Percentiles rank a stretch among this genome's conserved stretches.
These are phyloP conservation scores for Fusarium neocosmosporiellum DNA, from an alignment of 2,329 filamentous ascomycete genomes.

Conservation along the genomic window DNA sequence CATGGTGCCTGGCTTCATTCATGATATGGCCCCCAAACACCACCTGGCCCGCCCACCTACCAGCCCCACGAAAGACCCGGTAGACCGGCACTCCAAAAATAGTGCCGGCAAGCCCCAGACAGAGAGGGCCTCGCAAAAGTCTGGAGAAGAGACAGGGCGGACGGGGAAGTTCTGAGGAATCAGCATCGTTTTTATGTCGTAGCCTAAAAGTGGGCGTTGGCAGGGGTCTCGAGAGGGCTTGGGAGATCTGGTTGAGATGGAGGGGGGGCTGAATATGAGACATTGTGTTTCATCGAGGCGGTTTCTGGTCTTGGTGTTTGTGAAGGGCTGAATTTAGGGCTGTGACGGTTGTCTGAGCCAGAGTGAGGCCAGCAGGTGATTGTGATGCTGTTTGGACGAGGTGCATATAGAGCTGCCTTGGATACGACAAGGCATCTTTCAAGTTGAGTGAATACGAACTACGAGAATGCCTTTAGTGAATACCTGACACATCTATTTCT, in stretches of 20 bases:
- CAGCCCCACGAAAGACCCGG: neutral
- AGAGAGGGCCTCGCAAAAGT: neutral
- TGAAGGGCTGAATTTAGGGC: neutral
- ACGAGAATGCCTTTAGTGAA: neutral
- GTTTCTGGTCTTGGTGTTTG: neutral
- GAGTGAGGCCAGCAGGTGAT: neutral
- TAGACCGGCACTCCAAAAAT: neutral
- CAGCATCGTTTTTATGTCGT: conserved; percentile 27
- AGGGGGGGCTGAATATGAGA: neutral
- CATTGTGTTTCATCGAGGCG: neutral
- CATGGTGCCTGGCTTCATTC: neutral
- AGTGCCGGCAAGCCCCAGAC: neutral
- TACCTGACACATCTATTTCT: neutral
- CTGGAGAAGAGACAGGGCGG: conserved; percentile 10
- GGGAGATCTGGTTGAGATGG: neutral
- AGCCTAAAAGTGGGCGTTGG: conserved; percentile 24
- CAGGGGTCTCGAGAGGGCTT: neutral
- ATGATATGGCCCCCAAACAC: neutral
- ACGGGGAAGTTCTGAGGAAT: conserved; percentile 21
- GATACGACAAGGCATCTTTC: neutral
- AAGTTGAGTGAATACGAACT: neutral
- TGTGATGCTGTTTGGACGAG: neutral
- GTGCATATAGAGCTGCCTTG: neutral
- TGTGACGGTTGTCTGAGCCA: neutral
- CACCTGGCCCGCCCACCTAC: neutral